Conservation (phyloP, 1,284 basidiomycete species). For the Tilletia setariae region DNA sequence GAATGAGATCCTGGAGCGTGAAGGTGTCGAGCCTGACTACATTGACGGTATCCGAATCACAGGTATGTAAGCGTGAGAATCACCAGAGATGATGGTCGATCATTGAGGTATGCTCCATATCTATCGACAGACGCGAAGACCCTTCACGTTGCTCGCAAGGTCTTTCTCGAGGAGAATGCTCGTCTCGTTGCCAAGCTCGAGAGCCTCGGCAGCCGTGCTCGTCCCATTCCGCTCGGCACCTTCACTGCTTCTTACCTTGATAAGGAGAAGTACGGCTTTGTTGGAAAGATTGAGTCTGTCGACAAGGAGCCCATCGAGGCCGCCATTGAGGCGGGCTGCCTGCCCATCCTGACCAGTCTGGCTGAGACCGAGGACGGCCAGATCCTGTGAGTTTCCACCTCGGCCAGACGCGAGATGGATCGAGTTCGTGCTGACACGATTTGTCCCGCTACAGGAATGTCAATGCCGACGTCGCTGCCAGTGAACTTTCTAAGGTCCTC, state of each 20-base stretch:
- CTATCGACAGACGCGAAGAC: conserved; percentile 40
- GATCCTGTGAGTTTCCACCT: conserved; percentile 33
- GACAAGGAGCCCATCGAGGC: conserved; percentile 55
- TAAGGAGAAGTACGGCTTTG: conserved; percentile 54
- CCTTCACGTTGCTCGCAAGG: conserved; percentile 50
- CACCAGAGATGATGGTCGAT: conserved; percentile 77
- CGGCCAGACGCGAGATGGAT: background rate
- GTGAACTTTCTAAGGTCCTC: conserved; percentile 53
- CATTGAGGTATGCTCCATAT: conserved; percentile 49
- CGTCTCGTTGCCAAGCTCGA: conserved; percentile 53
- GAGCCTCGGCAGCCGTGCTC: conserved; percentile 50
- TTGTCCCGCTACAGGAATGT: conserved; percentile 32
- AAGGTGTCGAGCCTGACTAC: conserved; percentile 54
- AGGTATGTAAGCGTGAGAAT: conserved; percentile 21
- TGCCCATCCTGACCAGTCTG: conserved; percentile 53
- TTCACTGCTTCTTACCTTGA: conserved; percentile 52
- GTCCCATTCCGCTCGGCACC: conserved; percentile 52
- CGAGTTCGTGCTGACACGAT: background rate
- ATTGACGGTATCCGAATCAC: conserved; percentile 55
- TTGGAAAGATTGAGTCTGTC: conserved; percentile 52
- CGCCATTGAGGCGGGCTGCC: conserved; percentile 52
- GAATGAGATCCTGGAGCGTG: conserved; percentile 53
- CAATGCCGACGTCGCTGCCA: conserved; percentile 53
- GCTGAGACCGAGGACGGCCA: conserved; percentile 52
- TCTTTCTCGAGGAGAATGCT: conserved; percentile 54